phyloP scores from a whole-genome alignment of 176 grass and related monocot species.

The Pontederia paniculata region DNA sequence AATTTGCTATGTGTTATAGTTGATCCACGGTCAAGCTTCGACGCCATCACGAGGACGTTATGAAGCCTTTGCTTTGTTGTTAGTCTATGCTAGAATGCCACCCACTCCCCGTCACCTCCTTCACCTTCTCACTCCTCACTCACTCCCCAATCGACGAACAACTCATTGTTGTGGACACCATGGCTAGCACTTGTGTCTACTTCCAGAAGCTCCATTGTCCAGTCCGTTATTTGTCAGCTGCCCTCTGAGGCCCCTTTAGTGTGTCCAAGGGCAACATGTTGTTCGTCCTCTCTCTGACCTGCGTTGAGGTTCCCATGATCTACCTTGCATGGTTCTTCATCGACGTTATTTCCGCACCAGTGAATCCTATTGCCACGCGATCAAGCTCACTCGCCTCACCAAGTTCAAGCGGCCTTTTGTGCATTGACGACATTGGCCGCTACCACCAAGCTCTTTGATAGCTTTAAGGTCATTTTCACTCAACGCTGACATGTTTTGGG shows the following conservation, averaged over 20 bases:
- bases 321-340: conserved; percentile 26
- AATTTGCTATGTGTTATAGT: too few species aligned
- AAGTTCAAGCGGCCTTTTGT: conserved; percentile 11
- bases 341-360: conserved; percentile 12
- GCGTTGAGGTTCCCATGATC: conserved; percentile 16
- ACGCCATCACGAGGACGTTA: conserved; percentile 6
- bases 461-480: conserved; percentile 11
- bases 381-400: conserved; percentile 11
- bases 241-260: conserved; percentile 11
- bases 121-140: not conserved
- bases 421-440: conserved; percentile 22
- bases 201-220: conserved; percentile 19
- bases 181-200: conserved; percentile 13
- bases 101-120: not conserved
- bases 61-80: not conserved
- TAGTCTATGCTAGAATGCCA: not conserved
- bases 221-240: conserved; percentile 13
- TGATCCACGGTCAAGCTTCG: conserved; percentile 1
- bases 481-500: not conserved
- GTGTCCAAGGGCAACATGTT: conserved; percentile 18
- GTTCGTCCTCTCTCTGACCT: conserved; percentile 17
- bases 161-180: conserved; percentile 20
- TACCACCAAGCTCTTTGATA: conserved; percentile 11
- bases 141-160: not conserved
- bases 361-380: conserved; percentile 9